Base-by-base conservation (phyloP, 257 asterid genomes). In the Orobanche coerulescens region DNA sequence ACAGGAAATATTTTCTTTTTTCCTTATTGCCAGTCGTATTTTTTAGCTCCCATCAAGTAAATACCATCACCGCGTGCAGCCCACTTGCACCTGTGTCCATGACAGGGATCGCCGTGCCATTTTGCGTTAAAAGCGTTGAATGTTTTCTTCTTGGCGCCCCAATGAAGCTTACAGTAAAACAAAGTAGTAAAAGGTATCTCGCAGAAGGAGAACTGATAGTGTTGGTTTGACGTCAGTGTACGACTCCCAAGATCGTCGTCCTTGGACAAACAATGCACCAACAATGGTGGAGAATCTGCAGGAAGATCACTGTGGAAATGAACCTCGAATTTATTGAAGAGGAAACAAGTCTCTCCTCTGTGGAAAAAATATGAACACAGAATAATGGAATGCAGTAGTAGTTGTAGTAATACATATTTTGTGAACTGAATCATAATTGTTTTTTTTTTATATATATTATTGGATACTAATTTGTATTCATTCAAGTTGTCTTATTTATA, bases 241-340 rank as follows among this genome's bases (percentile, higher is more conserved):
- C 26, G 66, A 9, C 42, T 24, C 24, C 66, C 66, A 24, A 60
- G 66, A 1, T 61, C 56, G 5, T 61, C 46, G 5, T 61, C 19
- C 3, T 26, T 26, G 4, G 44, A 43, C 3, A 10, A 26, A 16
- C 66, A 61, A 28, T 42, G 56, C 44, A 15, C 42, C 24, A 26
- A 0, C 5, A 43, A 11, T 16, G 56, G 44, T 9, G 50, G 11
- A 4, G 66, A 39, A 5, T 40, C 2, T 6, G 24, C 14, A 5
- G 65, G 66, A 5, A 61, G 56, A 18, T 46, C 34, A 26, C 30
- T 48, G 14, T n/a, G 9, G 4, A 46, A 10, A 16, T 44, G 20
- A 61, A 61, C 56, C 2, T 26, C 12, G 5, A 6, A 2, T n/a
- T 28, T 14, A 1, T 4, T 3, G 0, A 5, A 15, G 2, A 19